Evolutionary conservation across 371 early-diverging fungal genomes (phyloP).

Genomic region (Synchytrium microbalum): DNA sequence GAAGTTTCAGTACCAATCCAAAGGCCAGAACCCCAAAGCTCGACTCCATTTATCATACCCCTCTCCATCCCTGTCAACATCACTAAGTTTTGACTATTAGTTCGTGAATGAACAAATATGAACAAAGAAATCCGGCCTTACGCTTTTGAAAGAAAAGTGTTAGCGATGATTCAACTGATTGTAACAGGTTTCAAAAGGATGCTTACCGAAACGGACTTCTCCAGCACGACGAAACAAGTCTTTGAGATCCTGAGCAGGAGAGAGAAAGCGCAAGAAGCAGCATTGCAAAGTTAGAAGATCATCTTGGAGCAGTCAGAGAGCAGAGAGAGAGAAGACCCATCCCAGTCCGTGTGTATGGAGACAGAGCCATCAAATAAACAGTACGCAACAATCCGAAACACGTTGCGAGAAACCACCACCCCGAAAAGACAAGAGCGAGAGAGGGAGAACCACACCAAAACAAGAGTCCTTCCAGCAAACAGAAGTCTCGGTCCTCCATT

Average conservation of each 20-base stretch:
- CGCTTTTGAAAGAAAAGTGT: no score
- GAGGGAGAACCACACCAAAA: background rate
- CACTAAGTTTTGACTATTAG: constrained; percentile 2
- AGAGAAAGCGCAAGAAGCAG: background rate
- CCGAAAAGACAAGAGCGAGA: background rate
- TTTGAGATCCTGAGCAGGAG: constrained; percentile 78
- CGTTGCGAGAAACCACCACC: background rate
- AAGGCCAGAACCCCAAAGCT: constrained; percentile 8
- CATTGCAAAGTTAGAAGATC: background rate
- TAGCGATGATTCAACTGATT: no score
- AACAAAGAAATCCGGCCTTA: no score
- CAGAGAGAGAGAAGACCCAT: background rate
- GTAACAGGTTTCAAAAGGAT: constrained; percentile 1
- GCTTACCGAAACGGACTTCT: constrained; percentile 66
- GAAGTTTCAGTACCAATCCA: background rate
- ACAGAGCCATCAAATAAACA: background rate
- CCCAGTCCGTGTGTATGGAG: background rate
- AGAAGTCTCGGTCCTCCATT: background rate
- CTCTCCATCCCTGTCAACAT: background rate
- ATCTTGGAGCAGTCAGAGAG: background rate
- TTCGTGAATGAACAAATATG: background rate
- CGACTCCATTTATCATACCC: background rate
- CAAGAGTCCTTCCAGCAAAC: background rate
- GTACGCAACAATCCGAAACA: background rate
- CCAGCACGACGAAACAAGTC: constrained; percentile 93